These are phyloP conservation scores for Moricandia arvensis DNA, from an alignment of 345 rosid species.

Conservation along the genomic window DNA sequence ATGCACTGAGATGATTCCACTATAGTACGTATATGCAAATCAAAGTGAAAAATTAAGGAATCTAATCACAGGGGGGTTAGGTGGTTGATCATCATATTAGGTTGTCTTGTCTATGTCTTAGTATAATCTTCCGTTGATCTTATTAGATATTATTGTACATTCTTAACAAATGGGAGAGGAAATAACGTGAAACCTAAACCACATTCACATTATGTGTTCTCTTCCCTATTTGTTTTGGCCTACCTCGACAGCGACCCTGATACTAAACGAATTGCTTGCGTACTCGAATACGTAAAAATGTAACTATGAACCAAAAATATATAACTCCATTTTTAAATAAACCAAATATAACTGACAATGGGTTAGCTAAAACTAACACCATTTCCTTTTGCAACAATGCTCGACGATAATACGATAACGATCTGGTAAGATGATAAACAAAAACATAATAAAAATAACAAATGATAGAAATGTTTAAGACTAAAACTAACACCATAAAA, in stretches of 20 bases:
- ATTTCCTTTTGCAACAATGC: no score
- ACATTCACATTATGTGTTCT: conserved; percentile 25
- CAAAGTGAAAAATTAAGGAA: not conserved
- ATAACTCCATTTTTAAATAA: not conserved
- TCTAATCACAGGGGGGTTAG: conserved; percentile 25
- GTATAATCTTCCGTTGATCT: conserved; percentile 15
- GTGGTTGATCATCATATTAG: conserved; percentile 34
- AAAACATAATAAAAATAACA: no score
- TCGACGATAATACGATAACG: no score
- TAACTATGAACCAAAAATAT: not conserved
- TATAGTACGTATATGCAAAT: not conserved
- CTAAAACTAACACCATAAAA: not conserved
- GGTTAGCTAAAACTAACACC: not conserved
- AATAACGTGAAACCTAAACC: conserved; percentile 32
- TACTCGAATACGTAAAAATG: not conserved
- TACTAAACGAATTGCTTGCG: not conserved
- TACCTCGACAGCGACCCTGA: conserved; percentile 6
- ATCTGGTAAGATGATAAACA: no score
- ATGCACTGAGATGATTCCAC: not conserved
- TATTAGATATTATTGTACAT: not conserved
- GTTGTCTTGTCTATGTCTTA: conserved; percentile 35
- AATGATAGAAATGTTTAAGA: no score
- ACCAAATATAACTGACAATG: not conserved
- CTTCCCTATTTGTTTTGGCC: not conserved
- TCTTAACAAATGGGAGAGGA: conserved; percentile 4